Conservation (phyloP, 805 yeast species). For the Candida silvicultrix region DNA sequence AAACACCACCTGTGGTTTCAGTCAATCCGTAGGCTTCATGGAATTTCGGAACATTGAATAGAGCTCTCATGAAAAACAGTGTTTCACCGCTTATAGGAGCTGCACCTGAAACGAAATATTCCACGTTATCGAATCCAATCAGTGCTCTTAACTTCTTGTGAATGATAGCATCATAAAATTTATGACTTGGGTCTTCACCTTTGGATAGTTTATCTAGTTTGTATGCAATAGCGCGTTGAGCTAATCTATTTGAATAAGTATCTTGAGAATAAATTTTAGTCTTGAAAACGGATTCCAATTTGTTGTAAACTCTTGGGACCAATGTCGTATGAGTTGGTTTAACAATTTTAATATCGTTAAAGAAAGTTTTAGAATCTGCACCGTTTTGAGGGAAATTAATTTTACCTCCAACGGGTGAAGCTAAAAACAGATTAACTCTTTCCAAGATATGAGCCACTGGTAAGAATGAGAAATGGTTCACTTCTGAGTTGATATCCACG, state of each 20-base stretch:
- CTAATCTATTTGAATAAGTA: background rate
- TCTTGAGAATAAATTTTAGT: slow-evolving; percentile 11
- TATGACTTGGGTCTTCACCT: background rate
- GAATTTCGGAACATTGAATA: slow-evolving; percentile 29
- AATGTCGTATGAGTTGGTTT: slow-evolving; percentile 43
- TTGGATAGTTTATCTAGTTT: background rate
- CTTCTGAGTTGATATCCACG: slow-evolving; percentile 31
- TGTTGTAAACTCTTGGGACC: slow-evolving; percentile 54
- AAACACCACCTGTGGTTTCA: slow-evolving; percentile 54
- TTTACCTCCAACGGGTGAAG: slow-evolving; percentile 33
- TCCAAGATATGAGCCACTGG: slow-evolving; percentile 51
- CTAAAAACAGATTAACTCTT: slow-evolving; percentile 39
- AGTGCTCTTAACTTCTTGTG: slow-evolving; percentile 28
- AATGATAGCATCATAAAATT: background rate
- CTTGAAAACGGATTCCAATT: slow-evolving; percentile 49
- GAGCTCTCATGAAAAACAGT: slow-evolving; percentile 46
- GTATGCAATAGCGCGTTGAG: background rate
- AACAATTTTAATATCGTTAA: slow-evolving; percentile 44
- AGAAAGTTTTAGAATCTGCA: slow-evolving; percentile 36
- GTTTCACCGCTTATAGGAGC: slow-evolving; percentile 62
- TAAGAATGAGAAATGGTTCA: slow-evolving; percentile 28
- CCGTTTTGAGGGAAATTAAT: slow-evolving; percentile 9
- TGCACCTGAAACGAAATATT: slow-evolving; percentile 40
- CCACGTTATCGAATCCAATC: slow-evolving; percentile 34
- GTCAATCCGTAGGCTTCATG: slow-evolving; percentile 69